Base-by-base conservation (phyloP, 495 filamentous ascomycete species). In the Daldinia grandis region DNA sequence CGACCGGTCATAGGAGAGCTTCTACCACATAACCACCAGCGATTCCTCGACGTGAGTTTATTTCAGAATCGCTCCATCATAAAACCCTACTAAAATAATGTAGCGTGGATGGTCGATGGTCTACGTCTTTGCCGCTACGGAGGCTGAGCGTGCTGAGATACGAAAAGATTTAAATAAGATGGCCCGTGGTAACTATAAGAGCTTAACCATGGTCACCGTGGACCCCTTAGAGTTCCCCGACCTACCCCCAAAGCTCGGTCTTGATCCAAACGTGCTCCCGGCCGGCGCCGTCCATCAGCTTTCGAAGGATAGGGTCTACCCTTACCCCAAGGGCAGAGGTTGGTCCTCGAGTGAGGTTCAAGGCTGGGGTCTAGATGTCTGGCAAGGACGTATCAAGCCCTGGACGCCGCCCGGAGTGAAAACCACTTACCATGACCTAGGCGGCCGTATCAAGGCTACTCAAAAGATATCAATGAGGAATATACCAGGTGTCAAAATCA, bases 141-240 rank as follows among this genome's bases (percentile, higher is more conserved):
- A 75, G 25, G 40, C 33, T 7, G 73, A 81, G 30, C 75, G 76
- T 0, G 64, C 72, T 4, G 28, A 58, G 10, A 73, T 83, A 7
- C 71, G 78, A 2, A 63, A 58, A 54, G 59, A 68, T 2, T 57
- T 86, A n/a, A 76, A 72, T 38, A 75, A 73, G 27, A 66, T 83
- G 9, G 82, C 81, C 0, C 73, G 69, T 19, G 78, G 72, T 61
- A 81, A 83, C 57, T 72, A 78, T 62, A 75, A 82, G 51, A 81
- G 76, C 14, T 60, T 85, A 1, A 79, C 69, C 1, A 78, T 79
- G 15, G 77, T 79, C 10, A 55, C 78, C 0, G 79, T 83, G 28
- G 82, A 86, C 64, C 77, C 81, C 3, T 62, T 77, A 10, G 77
- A 84, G 40, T 84, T 85, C 63, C 77, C 71, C 1, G 74, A 79